phyloP scores from a whole-genome alignment of 768 basidiomycete species.

The Daedaleopsis nitida region DNA sequence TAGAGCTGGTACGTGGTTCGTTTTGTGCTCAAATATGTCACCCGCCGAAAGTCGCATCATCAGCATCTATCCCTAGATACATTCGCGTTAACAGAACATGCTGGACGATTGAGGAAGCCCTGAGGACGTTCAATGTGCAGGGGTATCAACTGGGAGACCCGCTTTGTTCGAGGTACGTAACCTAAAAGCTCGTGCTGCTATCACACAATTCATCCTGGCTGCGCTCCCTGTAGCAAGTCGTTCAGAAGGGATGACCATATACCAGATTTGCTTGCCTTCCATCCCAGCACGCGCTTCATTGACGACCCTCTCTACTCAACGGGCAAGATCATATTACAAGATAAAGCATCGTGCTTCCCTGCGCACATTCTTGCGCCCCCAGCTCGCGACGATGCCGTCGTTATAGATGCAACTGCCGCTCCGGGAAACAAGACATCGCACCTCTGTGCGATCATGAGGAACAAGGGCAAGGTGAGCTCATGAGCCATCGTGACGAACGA shows the following conservation, averaged over 20 bases:
- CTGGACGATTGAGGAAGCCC: slow-evolving; percentile 68
- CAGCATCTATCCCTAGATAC: slow-evolving; percentile 80
- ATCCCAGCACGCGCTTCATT: slow-evolving; percentile 66
- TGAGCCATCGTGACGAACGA: not conserved
- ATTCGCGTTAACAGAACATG: slow-evolving; percentile 77
- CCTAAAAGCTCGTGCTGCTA: not conserved
- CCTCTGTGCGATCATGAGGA: slow-evolving; percentile 83
- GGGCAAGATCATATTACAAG: slow-evolving; percentile 90
- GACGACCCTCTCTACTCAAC: slow-evolving; percentile 69
- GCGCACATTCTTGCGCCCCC: slow-evolving; percentile 84
- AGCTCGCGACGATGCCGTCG: slow-evolving; percentile 48
- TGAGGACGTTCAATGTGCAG: slow-evolving; percentile 52
- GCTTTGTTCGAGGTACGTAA: slow-evolving; percentile 51
- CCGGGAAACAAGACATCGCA: slow-evolving; percentile 99
- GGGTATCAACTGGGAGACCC: slow-evolving; percentile 60
- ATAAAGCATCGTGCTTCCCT: slow-evolving; percentile 98
- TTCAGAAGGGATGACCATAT: slow-evolving; percentile 82
- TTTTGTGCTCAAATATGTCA: not conserved
- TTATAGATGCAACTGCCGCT: slow-evolving; percentile 94
- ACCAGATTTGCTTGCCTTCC: slow-evolving; percentile 77
- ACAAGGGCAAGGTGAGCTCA: slow-evolving; percentile 72
- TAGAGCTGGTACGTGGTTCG: slow-evolving; percentile 55
- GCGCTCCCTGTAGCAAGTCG: slow-evolving; percentile 44
- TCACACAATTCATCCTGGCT: not conserved
- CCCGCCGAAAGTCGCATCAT: not conserved